phyloP scores from a whole-genome alignment of 1,284 basidiomycete species.

The Schizophyllum commune region DNA sequence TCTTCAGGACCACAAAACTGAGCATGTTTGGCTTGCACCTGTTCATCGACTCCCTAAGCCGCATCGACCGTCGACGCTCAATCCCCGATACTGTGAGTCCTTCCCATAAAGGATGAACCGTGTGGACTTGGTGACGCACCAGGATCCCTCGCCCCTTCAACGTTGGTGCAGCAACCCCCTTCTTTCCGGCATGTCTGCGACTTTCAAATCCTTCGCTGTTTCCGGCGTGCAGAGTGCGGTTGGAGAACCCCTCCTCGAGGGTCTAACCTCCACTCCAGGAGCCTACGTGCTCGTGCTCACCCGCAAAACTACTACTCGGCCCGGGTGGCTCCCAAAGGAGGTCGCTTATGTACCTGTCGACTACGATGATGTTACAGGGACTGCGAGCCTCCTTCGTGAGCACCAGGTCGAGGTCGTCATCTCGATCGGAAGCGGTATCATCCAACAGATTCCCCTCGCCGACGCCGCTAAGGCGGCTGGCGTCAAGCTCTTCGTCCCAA shows the following conservation, averaged over 20 bases:
- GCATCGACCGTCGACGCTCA: no score
- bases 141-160: no score
- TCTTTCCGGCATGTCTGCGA: no score
- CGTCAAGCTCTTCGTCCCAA: slow-evolving; percentile 23
- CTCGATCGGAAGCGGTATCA: slow-evolving; percentile 11
- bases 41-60: no score
- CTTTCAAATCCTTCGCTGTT: not conserved
- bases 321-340: slow-evolving; percentile 3
- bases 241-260: slow-evolving; percentile 2
- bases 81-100: no score
- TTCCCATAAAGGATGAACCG: no score
- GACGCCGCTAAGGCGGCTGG: slow-evolving; percentile 20
- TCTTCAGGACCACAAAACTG: no score
- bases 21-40: no score
- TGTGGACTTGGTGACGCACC: no score
- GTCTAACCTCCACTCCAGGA: slow-evolving; percentile 8
- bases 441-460: slow-evolving; percentile 15
- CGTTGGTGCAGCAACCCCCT: no score
- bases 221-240: not conserved
- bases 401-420: slow-evolving; percentile 18
- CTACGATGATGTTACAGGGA: slow-evolving; percentile 10
- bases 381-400: slow-evolving; percentile 9
- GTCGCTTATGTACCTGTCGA: slow-evolving; percentile 2
- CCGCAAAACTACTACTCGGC: slow-evolving; percentile 1
- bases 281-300: slow-evolving; percentile 9